Base-by-base conservation (phyloP, 768 basidiomycete genomes). In the Termitomyces sp. region DNA sequence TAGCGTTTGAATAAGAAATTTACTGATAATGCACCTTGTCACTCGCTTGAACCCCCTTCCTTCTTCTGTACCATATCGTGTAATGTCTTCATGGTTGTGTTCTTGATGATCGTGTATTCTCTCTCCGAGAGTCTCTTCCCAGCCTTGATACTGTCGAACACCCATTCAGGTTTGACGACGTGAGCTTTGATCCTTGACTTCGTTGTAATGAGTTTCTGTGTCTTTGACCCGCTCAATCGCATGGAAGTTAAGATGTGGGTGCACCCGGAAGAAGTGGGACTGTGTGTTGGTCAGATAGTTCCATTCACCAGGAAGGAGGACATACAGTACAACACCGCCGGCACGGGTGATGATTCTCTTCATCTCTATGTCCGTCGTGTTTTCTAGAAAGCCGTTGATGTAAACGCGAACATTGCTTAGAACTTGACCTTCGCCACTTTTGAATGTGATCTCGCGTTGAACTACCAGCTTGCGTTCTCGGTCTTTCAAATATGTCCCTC, bases 161-260 rank as follows among this genome's bases (percentile, higher is more conserved):
- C 77, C 89, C 88, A 91, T 65, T 86, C 84, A 9, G 89, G 89
- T 53, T 76, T 83, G 31, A 93, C 88, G 52, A 93, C 79, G 52
- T 86, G 77, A 7, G 75, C 72, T 33, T 75, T 75, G 53, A 66
- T 76, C 58, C 73, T 73, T 31, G 72, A 73, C 61, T 80, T 83
- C 22, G 71, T 66, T 18, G 77, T 81, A 52, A 92, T 68, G 48
- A 84, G 62, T 61, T 77, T 83, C 54, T 91, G 83, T 3, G 80
- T 86, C 68, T 93, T 93, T 25, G 82, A 80, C 16, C 78, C 89
- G 62, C 77, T 89, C 53, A 92, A 73, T 50, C 78, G 79, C 58
- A 83, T 81, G 6, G 89, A 91, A 9, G 87, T 88, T 36, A 94
- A 63, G 48, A 94, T 84, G 65, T 94, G 91, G 7, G 91, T 93